Conservation (phyloP, 2,329 filamentous ascomycete species). For the Domatiomyces catenatus region DNA sequence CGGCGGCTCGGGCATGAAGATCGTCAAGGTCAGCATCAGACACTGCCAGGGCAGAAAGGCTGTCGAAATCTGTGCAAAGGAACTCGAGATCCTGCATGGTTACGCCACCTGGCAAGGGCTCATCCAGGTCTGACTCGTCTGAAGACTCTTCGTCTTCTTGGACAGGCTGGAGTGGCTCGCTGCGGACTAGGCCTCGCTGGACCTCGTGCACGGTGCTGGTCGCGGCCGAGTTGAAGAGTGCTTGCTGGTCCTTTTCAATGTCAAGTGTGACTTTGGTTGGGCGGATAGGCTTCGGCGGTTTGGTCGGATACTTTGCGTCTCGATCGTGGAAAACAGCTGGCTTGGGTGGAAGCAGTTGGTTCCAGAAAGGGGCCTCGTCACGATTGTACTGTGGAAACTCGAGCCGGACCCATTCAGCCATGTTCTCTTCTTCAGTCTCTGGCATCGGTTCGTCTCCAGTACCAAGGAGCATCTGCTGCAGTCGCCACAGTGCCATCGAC, state of each 20-base stretch:
- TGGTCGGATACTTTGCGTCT: slow-evolving; percentile 60
- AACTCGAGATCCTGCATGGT: slow-evolving; percentile 68
- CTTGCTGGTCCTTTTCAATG: slow-evolving; percentile 71
- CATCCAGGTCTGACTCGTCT: slow-evolving; percentile 43
- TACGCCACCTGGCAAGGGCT: slow-evolving; percentile 50
- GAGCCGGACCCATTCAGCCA: slow-evolving; percentile 35
- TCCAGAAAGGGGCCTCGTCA: slow-evolving; percentile 60
- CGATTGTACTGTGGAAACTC: slow-evolving; percentile 70
- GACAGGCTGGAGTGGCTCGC: slow-evolving; percentile 18
- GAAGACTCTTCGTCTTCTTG: slow-evolving; percentile 35
- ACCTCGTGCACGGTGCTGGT: slow-evolving; percentile 4
- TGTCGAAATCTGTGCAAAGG: slow-evolving; percentile 74
- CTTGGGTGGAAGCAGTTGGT: slow-evolving; percentile 68
- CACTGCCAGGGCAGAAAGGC: slow-evolving; percentile 39
- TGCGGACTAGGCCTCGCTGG: slow-evolving; percentile 4
- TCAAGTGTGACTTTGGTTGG: slow-evolving; percentile 83
- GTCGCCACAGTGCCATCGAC: slow-evolving; percentile 27
- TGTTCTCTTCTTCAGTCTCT: slow-evolving; percentile 12
- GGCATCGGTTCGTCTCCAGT: slow-evolving; percentile 22
- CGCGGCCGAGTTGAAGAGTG: slow-evolving; percentile 57
- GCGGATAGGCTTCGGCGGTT: slow-evolving; percentile 65
- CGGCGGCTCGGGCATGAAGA: slow-evolving; percentile 15
- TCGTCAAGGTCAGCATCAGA: slow-evolving; percentile 21
- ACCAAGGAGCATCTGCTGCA: slow-evolving; percentile 33
- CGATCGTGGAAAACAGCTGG: slow-evolving; percentile 48